Evolutionary conservation across 768 basidiomycete genomes (phyloP).

Genomic region (Tulasnella sp.): DNA sequence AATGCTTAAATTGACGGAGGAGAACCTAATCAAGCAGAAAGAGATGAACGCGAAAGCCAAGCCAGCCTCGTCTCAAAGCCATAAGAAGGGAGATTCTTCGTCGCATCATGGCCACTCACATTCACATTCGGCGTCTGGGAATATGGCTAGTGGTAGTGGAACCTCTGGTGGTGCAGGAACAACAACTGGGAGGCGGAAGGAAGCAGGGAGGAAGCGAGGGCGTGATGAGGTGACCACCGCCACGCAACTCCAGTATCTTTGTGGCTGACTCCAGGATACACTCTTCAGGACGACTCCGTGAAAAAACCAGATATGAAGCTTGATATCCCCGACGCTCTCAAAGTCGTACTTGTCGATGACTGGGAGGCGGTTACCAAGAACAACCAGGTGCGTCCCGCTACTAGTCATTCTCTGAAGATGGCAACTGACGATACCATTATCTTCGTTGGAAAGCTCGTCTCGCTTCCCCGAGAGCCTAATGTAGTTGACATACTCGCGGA

Average conservation of each 20-base stretch:
- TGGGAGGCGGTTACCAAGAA: constrained; percentile 98
- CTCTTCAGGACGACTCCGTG: constrained; percentile 54
- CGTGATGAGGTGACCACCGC: constrained; percentile 54
- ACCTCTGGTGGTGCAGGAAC: constrained; percentile 21
- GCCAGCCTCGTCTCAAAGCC: constrained; percentile 9
- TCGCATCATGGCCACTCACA: constrained; percentile 6
- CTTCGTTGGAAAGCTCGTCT: constrained; percentile 50
- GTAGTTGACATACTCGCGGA: constrained; percentile 68
- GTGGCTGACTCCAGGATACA: neutral
- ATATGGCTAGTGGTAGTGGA: too few relatives aligned
- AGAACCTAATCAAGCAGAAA: constrained; percentile 70
- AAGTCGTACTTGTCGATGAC: constrained; percentile 84
- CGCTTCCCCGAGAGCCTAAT: constrained; percentile 68
- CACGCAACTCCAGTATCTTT: too few relatives aligned
- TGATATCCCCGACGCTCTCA: constrained; percentile 79
- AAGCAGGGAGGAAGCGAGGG: constrained; percentile 59
- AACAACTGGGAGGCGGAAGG: constrained; percentile 37
- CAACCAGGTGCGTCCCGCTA: constrained; percentile 49
- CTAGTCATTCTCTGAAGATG: neutral
- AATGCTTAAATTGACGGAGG: constrained; percentile 75
- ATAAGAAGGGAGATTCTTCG: constrained; percentile 15
- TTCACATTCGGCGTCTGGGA: too few relatives aligned
- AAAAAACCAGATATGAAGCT: constrained; percentile 86
- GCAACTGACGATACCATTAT: neutral
- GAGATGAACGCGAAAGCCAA: constrained; percentile 36